Conservation (phyloP, 1,139 yeast genomes). For the Scheffersomyces titani region DNA sequence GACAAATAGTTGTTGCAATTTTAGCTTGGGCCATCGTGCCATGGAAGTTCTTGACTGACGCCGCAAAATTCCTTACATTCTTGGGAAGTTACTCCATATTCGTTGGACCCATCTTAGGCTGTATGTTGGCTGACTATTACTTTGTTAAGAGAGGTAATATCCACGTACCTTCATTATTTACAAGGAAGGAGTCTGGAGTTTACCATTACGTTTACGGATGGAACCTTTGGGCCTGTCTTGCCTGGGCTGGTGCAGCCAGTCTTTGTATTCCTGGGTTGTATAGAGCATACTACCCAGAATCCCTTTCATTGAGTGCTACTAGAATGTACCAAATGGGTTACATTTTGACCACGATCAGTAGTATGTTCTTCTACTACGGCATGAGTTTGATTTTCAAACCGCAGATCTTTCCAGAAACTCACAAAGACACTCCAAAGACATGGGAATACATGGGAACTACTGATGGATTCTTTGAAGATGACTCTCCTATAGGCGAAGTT, state of each 20-base stretch:
- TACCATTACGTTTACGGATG: not conserved
- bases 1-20: not conserved
- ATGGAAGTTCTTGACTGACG: not conserved
- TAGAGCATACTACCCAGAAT: not conserved
- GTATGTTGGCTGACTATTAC: not conserved
- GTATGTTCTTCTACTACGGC: not conserved
- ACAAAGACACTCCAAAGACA: constrained; percentile 14
- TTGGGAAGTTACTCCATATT: not conserved
- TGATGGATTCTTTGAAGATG: constrained; percentile 18
- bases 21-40: not conserved
- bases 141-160: not conserved
- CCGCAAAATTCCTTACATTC: not conserved
- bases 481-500: constrained; percentile 14
- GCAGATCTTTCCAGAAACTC: constrained; percentile 12
- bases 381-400: constrained; percentile 10
- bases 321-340: constrained; percentile 1
- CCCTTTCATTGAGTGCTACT: not conserved
- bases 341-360: not conserved
- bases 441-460: constrained; percentile 18
- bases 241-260: not conserved
- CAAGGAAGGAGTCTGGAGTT: not conserved
- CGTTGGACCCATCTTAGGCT: not conserved
- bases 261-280: not conserved
- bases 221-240: not conserved
- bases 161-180: not conserved